A percentile compares a stretch with the other conserved stretches of the same genome.
Evolutionary conservation across 2,329 filamentous ascomycete species (phyloP).

Genomic region (Xylariomycetidae sp.): DNA sequence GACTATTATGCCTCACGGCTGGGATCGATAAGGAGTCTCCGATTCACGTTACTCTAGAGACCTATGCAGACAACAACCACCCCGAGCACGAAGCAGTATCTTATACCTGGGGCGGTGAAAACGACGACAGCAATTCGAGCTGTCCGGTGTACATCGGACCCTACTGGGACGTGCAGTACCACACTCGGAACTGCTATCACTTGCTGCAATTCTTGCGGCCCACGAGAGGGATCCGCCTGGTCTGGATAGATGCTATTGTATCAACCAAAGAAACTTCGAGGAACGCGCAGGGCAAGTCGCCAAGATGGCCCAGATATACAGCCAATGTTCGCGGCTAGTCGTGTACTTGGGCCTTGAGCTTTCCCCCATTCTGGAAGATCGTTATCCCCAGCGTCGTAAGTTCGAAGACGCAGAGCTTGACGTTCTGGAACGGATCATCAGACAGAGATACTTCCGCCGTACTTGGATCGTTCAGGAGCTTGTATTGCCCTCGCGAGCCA

Average conservation of each 20-base stretch:
- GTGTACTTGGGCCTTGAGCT: slow-evolving; percentile 1
- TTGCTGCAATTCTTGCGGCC: slow-evolving; percentile 12
- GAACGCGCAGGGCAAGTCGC: slow-evolving; percentile 1
- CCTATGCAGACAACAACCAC: slow-evolving; percentile 7
- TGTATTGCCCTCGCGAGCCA: not conserved
- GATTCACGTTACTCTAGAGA: slow-evolving; percentile 12
- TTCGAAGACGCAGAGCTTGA: not conserved
- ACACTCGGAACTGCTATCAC: slow-evolving; percentile 18
- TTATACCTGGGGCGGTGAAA: slow-evolving; percentile 19
- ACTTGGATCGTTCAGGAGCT: slow-evolving; percentile 4
- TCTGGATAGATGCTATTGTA: slow-evolving; percentile 1
- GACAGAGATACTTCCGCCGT: slow-evolving; percentile 1
- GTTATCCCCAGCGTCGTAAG: not conserved
- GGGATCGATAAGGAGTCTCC: not conserved
- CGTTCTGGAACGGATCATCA: not conserved
- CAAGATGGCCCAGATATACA: slow-evolving; percentile 4
- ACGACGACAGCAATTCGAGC: slow-evolving; percentile 9
- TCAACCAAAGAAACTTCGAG: not conserved
- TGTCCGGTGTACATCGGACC: slow-evolving; percentile 13
- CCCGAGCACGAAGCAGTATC: slow-evolving; percentile 26
- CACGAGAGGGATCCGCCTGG: slow-evolving; percentile 3
- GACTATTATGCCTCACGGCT: not conserved
- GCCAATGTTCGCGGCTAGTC: not conserved
- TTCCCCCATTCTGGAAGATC: not conserved
- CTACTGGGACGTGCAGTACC: slow-evolving; percentile 18